Evolutionary conservation across 2,329 filamentous ascomycete species (phyloP), one percentile per base, ranked within the genome.

Genomic region (Microascus cirrosus): DNA sequence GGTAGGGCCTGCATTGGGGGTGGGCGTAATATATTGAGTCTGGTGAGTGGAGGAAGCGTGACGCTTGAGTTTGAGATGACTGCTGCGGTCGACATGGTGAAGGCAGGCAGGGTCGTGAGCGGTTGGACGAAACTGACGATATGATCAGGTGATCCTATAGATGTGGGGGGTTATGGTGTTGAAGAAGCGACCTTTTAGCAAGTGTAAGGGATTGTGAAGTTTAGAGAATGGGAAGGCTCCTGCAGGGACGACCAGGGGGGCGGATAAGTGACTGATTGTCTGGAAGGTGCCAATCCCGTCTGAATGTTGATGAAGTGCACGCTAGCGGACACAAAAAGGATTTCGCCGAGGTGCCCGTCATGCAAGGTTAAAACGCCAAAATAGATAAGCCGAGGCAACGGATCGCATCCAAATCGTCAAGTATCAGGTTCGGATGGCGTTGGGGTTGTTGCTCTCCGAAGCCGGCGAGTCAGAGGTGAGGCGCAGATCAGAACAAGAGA

Each of bases 71-170:
- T 53, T 34, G 51, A 53, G 12, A 53, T 53, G 51, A 53, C 51
- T 53, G 25, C 51, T n/a, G 51, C 51, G 2, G 51, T 34, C 13
- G 51, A 53, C 51, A 53, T 53, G 24, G 28, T 34, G 4, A 25
- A 32, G 24, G 15, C 32, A 24, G 50, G 45, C 15, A 25, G n/a
- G 20, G 45, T 20, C n/a, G n/a, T 11, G 7, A 11, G 11, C 8
- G 20, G 45, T 22, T 12, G 45, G n/a, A 24, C 6, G 20, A 13
- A 22, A 24, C 18, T 50, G 20, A 12, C 22, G 45, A 8, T 42
- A 22, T 24, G n/a, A 24, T 2, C 58, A 59, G 51, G 36, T n/a
- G n/a, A n/a, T n/a, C 60, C 12, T 57, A 32, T 50, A 50, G 45
- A 20, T 42, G 18, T 24, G 45, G 20, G 36, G 36, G n/a, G 39